Evolutionary conservation across 2,329 filamentous ascomycete genomes (phyloP), one percentile per base, ranked within the genome.

Genomic region (Sporothrix pallida): DNA sequence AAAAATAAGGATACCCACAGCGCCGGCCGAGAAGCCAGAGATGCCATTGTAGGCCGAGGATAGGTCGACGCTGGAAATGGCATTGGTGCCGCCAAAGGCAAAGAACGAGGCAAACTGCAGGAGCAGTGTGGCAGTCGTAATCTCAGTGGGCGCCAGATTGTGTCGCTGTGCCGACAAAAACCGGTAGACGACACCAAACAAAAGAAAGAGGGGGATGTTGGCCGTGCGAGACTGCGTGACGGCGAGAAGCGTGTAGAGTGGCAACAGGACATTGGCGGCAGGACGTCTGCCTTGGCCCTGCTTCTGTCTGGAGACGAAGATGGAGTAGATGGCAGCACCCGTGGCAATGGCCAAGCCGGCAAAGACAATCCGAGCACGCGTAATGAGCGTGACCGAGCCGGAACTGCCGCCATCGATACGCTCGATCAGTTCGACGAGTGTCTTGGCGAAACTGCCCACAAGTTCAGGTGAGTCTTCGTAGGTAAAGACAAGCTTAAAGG

Each of bases 31-130:
- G 84, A 97, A 99, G 73, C 87, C 89, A 69, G 87, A 88, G 52
- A 99, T 87, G 75, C 96, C 96, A 79, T 99, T 99, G 83, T 99
- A 99, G 0, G 95, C 95, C 80, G 92, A 97, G 6, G 94, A 97
- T 23, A 99, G 87, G 79, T 98, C 95, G 78, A 99, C 90, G n/a
- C 93, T 95, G 13, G 95, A 97, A 77, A 99, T 97, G 56, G 96
- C 92, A 81, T 99, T 99, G 65, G 93, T 93, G 80, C 94, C 94
- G 31, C 95, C 96, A 76, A 94, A 90, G 44, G 93, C 92, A 80
- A 98, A 99, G 86, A 97, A 99, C 70, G 92, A 91, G 50, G 89
- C 86, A 82, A 95, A 91, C 77, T 97, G 92, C 56, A 97, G 85
- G 48, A 98, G 88, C 48, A 98, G 84, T 9, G 89, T 89, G 0